Conservation (phyloP, 306 rosid species). For the Trifolium pratense region DNA sequence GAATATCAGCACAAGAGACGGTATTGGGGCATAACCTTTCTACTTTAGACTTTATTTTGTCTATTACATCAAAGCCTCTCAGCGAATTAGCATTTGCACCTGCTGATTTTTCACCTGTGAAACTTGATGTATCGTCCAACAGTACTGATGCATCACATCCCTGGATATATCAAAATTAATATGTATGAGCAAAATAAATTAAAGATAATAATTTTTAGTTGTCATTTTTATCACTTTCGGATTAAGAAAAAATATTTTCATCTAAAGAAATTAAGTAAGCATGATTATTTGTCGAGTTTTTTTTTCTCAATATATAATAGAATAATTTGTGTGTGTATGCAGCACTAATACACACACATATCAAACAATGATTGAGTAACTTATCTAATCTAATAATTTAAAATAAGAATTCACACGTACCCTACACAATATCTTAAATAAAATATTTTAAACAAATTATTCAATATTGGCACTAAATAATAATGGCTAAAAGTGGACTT, state of each 20-base stretch:
- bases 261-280: not conserved
- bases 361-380: not conserved
- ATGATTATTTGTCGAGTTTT: not conserved
- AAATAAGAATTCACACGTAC: too few species aligned
- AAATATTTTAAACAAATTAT: not conserved
- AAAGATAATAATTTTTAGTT: not conserved
- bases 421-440: not conserved
- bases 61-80: slow-evolving; percentile 64
- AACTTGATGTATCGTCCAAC: slow-evolving; percentile 64
- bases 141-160: slow-evolving; percentile 79
- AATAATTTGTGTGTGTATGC: too few species aligned
- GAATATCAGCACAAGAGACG: slow-evolving; percentile 73
- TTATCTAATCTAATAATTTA: not conserved
- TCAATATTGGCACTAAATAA: not conserved
- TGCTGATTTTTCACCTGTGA: slow-evolving; percentile 70
- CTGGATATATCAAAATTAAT: slow-evolving; percentile 34
- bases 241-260: too few species aligned
- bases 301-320: too few species aligned
- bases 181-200: not conserved
- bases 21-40: slow-evolving; percentile 56
- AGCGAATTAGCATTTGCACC: slow-evolving; percentile 56
- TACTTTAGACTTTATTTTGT: slow-evolving; percentile 56
- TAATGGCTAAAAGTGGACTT: slow-evolving; percentile 20
- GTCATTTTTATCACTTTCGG: not conserved
- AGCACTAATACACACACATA: not conserved